A percentile compares a stretch with the other conserved stretches of the same genome.
Evolutionary conservation across 306 rosid genomes (phyloP).

Genomic region (Lagenaria siceraria): DNA sequence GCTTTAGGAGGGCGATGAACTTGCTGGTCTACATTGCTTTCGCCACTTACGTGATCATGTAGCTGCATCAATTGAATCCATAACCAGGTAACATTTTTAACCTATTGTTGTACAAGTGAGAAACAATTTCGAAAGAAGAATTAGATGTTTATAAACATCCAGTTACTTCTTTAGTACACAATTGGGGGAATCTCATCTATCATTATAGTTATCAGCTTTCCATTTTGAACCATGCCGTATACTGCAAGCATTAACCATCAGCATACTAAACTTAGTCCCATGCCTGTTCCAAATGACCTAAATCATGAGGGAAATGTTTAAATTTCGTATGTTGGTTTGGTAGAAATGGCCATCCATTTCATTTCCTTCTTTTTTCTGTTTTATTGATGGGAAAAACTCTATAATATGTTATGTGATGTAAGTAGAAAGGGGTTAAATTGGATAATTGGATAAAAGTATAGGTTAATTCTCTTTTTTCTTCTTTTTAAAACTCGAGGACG

Average conservation of each 20-base stretch:
- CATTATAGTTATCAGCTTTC: neutral
- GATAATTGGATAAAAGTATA: too few species aligned
- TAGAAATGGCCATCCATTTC: neutral
- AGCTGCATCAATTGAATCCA: slow-evolving; percentile 74
- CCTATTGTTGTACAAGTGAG: neutral
- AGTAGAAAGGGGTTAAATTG: too few species aligned
- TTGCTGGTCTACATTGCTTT: slow-evolving; percentile 93
- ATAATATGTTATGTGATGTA: neutral
- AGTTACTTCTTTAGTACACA: neutral
- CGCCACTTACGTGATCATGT: slow-evolving; percentile 92
- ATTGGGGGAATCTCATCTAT: neutral
- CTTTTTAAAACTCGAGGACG: too few species aligned
- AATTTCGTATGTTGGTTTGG: neutral
- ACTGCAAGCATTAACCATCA: neutral
- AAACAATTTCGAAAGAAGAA: neutral
- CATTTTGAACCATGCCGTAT: neutral
- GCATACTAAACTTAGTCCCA: neutral
- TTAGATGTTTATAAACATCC: neutral
- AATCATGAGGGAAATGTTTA: neutral
- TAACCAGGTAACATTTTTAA: slow-evolving; percentile 58
- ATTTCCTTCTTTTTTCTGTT: neutral
- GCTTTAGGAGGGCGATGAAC: slow-evolving; percentile 90
- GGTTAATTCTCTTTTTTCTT: too few species aligned
- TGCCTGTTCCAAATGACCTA: neutral
- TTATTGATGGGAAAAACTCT: neutral